Evolutionary conservation across 1,139 yeast genomes (phyloP).

Genomic region (Nakaseomyces kungkrabaensis): DNA sequence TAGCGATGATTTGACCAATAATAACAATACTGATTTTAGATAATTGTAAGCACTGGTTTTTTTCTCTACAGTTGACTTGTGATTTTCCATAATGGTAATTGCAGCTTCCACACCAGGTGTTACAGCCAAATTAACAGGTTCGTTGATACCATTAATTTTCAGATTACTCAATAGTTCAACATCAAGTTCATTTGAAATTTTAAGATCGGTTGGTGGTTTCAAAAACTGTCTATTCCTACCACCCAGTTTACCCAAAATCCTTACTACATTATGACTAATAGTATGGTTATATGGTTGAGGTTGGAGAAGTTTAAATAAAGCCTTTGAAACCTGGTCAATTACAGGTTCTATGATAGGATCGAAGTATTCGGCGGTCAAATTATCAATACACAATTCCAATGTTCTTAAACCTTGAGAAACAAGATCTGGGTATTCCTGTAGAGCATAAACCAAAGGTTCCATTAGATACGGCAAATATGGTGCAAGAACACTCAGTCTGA

Average conservation of each 20-base stretch:
- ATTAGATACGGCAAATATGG: conserved; percentile 84
- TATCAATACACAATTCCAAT: conserved; percentile 92
- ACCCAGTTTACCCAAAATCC: conserved; percentile 90
- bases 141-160: conserved; percentile 58
- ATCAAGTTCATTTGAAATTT: conserved; percentile 46
- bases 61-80: conserved; percentile 54
- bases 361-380: conserved; percentile 88
- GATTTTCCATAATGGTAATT: conserved; percentile 51
- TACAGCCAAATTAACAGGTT: conserved; percentile 57
- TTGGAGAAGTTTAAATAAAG: conserved; percentile 81
- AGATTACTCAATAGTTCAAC: conserved; percentile 64
- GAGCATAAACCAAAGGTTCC: conserved; percentile 83
- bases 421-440: conserved; percentile 83
- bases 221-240: conserved; percentile 87
- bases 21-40: conserved; percentile 52
- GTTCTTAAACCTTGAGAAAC: conserved; percentile 92
- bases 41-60: conserved; percentile 70
- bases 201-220: conserved; percentile 59
- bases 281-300: conserved; percentile 88
- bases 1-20: conserved; percentile 54
- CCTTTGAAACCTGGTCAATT: conserved; percentile 84
- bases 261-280: conserved; percentile 87
- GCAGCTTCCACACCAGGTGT: conserved; percentile 82
- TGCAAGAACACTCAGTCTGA: conserved; percentile 79
- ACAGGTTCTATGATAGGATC: conserved; percentile 97